Evolutionary conservation across 116 monocot species (phyloP).

Genomic region (Zostera marina): DNA sequence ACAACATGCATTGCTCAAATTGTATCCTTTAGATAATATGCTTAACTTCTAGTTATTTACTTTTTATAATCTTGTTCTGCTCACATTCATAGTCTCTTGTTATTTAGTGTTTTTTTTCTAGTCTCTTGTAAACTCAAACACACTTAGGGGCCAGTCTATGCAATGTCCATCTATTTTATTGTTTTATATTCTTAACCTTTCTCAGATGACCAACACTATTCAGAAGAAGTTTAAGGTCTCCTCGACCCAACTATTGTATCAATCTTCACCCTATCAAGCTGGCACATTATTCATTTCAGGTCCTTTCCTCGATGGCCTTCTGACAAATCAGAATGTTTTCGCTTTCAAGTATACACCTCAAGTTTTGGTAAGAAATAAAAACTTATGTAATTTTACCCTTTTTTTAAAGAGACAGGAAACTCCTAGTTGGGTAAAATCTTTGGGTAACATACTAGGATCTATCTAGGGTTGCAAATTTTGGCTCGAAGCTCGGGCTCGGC

Average conservation of each 20-base stretch:
- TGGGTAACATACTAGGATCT: no score
- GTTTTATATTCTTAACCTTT: constrained; percentile 4
- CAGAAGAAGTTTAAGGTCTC: constrained; percentile 93
- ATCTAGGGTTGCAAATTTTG: no score
- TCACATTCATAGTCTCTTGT: background rate
- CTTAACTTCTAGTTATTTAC: background rate
- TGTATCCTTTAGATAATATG: constrained; percentile 54
- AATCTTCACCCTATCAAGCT: constrained; percentile 89
- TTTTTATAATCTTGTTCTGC: background rate
- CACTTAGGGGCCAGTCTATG: background rate
- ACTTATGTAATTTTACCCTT: background rate
- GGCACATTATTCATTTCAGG: constrained; percentile 49
- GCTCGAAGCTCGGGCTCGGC: no score
- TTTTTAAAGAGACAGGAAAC: no score
- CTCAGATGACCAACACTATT: constrained; percentile 87
- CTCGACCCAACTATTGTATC: constrained; percentile 87
- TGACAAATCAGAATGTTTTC: constrained; percentile 78
- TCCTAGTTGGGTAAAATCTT: no score
- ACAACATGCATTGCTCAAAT: constrained; percentile 93
- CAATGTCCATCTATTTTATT: background rate
- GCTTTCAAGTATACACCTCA: constrained; percentile 67
- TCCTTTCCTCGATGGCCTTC: constrained; percentile 83
- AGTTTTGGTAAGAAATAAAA: constrained; percentile 46
- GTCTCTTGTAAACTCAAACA: background rate
- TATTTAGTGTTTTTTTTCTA: background rate